Evolutionary conservation across 1,284 basidiomycete species (phyloP).

Genomic region (Cystobasidiaceae sp.): DNA sequence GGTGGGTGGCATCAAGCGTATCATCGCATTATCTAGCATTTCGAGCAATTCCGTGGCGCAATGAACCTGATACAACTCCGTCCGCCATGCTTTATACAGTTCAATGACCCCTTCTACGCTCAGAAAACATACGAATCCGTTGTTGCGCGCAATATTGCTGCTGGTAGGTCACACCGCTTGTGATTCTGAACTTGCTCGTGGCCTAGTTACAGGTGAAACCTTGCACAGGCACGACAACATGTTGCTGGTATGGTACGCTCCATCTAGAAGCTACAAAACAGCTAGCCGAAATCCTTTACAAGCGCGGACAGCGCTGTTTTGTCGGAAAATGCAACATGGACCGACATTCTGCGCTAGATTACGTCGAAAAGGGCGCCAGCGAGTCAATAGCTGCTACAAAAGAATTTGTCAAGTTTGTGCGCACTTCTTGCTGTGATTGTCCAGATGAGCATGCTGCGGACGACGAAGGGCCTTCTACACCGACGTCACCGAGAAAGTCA

Average conservation of each 20-base stretch:
- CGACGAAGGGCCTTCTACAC: no score
- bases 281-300: slow-evolving; percentile 69
- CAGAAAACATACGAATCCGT: slow-evolving; percentile 64
- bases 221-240: slow-evolving; percentile 28
- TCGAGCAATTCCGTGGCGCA: no score
- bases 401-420: slow-evolving; percentile 66
- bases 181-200: background rate
- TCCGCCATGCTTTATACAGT: slow-evolving; percentile 48
- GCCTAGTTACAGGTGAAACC: no score
- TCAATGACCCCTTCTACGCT: slow-evolving; percentile 68
- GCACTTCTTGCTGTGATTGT: slow-evolving; percentile 38
- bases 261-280: slow-evolving; percentile 75
- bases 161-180: no score
- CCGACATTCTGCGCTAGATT: slow-evolving; percentile 63
- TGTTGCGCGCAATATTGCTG: slow-evolving; percentile 67
- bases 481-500: no score
- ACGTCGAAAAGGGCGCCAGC: slow-evolving; percentile 47
- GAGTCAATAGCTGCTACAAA: slow-evolving; percentile 59
- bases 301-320: slow-evolving; percentile 75
- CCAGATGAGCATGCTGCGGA: slow-evolving; percentile 20
- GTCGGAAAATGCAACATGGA: slow-evolving; percentile 95
- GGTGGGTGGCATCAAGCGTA: slow-evolving; percentile 5
- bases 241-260: slow-evolving; percentile 62
- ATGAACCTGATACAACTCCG: background rate
- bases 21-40: background rate